Percentiles rank a stretch among this genome's conserved stretches.
Conservation (phyloP, 352 stramenopile species). For the Ophiocytium majus region DNA sequence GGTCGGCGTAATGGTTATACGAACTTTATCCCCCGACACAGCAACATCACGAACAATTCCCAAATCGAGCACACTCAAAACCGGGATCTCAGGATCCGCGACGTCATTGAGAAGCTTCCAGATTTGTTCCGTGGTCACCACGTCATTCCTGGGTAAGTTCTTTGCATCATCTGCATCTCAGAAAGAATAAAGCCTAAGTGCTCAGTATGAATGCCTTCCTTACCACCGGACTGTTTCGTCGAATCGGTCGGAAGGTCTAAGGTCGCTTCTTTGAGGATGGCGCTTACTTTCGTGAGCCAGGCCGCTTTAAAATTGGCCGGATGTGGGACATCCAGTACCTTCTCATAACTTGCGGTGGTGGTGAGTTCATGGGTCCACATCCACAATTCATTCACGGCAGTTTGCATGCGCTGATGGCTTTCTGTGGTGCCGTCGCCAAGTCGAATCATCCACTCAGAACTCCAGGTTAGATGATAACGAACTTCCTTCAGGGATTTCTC, state of each 20-base stretch:
- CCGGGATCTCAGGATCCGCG: neutral
- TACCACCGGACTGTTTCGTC: neutral
- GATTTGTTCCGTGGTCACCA: neutral
- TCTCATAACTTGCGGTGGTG: neutral
- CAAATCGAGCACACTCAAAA: neutral
- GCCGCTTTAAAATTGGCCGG: constrained; percentile 3
- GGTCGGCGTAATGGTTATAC: neutral
- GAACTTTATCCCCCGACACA: neutral
- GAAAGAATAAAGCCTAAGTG: constrained; percentile 6
- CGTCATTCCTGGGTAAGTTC: neutral
- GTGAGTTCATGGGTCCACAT: neutral
- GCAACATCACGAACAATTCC: neutral
- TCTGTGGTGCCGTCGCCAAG: neutral
- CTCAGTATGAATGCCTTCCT: constrained; percentile 1
- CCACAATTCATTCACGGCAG: constrained; percentile 5
- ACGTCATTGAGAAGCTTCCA: neutral
- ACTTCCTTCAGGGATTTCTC: neutral
- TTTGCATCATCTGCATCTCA: neutral
- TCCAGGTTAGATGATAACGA: neutral
- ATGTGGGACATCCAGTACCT: too few species aligned
- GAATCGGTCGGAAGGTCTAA: neutral
- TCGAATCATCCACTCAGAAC: neutral
- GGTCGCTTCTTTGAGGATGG: neutral
- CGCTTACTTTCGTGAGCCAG: neutral
- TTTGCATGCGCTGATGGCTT: neutral